These are phyloP conservation scores for Botrytis fabae DNA, from an alignment of 2,329 filamentous ascomycete genomes.

Conservation along the genomic window DNA sequence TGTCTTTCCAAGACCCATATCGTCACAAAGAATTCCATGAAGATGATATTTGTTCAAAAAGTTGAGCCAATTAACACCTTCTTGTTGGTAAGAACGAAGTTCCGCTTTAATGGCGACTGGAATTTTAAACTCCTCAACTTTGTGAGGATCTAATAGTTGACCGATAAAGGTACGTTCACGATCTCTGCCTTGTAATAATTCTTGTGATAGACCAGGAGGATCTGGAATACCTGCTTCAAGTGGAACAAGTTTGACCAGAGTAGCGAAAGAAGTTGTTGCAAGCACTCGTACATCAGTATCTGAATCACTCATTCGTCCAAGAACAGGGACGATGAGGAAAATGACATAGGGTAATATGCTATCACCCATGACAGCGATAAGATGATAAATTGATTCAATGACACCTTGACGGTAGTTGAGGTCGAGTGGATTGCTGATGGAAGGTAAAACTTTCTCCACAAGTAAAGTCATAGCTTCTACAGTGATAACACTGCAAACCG, in stretches of 20 bases:
- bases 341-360: constrained; percentile 95
- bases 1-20: constrained; percentile 98
- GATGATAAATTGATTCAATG: constrained; percentile 92
- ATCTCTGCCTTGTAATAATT: constrained; percentile 86
- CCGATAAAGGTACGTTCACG: constrained; percentile 94
- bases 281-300: constrained; percentile 94
- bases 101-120: constrained; percentile 97
- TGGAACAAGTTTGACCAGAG: constrained; percentile 93
- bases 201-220: constrained; percentile 85
- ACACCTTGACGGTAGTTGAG: constrained; percentile 88
- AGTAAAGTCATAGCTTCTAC: constrained; percentile 95
- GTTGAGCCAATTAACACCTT: constrained; percentile 97
- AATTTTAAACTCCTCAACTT: constrained; percentile 90
- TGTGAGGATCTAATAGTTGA: constrained; percentile 94
- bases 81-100: constrained; percentile 94
- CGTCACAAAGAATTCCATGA: constrained; percentile 96
- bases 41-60: constrained; percentile 98
- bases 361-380: constrained; percentile 98
- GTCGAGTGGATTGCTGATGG: constrained; percentile 87
- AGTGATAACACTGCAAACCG: constrained; percentile 93
- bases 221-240: constrained; percentile 97
- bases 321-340: constrained; percentile 94
- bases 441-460: constrained; percentile 88
- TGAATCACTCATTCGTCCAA: constrained; percentile 97
- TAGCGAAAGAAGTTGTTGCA: constrained; percentile 95